Percentiles rank a stretch among this genome's conserved stretches.
Conservation (phyloP, 495 filamentous ascomycete species). For the Pseudevernia furfuracea region DNA sequence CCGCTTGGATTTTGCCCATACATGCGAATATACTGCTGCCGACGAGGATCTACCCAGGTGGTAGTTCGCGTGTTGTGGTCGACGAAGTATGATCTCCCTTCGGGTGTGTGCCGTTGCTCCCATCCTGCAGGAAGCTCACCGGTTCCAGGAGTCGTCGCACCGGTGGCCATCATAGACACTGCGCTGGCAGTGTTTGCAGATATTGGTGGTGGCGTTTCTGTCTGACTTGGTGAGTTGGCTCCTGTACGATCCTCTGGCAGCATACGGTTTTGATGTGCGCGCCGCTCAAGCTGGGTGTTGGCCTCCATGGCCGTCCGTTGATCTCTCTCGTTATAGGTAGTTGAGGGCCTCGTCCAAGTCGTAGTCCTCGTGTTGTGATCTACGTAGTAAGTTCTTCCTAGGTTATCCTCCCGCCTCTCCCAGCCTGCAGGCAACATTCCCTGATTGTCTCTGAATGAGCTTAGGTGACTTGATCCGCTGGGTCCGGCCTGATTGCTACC, state of each 20-base stretch:
- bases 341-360: constrained; percentile 86
- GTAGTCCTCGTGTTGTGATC: constrained; percentile 97
- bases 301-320: constrained; percentile 74
- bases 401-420: constrained; percentile 92
- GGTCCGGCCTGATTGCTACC: constrained; percentile 29
- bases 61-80: constrained; percentile 98
- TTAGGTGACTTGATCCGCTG: constrained; percentile 52
- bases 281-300: constrained; percentile 82
- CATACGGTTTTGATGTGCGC: constrained; percentile 90
- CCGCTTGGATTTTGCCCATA: constrained; percentile 73
- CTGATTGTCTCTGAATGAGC: constrained; percentile 91
- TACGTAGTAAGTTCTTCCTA: constrained; percentile 98
- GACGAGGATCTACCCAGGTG: constrained; percentile 97
- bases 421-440: constrained; percentile 88
- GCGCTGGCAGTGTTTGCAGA: constrained; percentile 46
- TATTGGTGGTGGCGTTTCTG: constrained; percentile 37
- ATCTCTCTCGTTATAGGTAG: constrained; percentile 68
- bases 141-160: constrained; percentile 87
- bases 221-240: constrained; percentile 76
- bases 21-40: constrained; percentile 97
- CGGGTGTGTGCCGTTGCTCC: constrained; percentile 92
- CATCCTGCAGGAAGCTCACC: constrained; percentile 92
- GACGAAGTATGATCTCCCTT: constrained; percentile 95
- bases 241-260: constrained; percentile 93
- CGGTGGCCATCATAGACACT: constrained; percentile 86